Base-by-base conservation (phyloP, 345 rosid genomes). In the Murraya koenigii region DNA sequence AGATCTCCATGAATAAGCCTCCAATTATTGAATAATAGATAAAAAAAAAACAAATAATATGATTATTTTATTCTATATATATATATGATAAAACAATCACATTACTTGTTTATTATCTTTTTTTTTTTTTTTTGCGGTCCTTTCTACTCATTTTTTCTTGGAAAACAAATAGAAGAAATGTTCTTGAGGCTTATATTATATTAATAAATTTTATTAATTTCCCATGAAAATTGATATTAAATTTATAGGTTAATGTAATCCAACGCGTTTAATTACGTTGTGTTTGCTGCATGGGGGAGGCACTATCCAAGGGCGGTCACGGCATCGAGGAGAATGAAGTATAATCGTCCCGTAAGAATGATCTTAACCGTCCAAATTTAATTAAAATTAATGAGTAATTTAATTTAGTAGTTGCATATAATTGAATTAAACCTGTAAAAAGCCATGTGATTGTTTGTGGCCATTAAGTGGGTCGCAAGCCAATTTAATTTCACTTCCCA, bases 301-400 rank as follows among this genome's bases (percentile, higher is more conserved):
- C 56, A 61, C n/a, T 39, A 55, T 74, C 41, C 5, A 39, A 70
- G 83, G 77, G 13, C 75, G 84, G 77, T 74, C 69, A 23, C n/a
- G 54, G 72, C 47, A 11, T 58, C 17, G 59, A 49, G 39, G 38
- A 41, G 69, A 61, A 26, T 25, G 49, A 44, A 3, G 49, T 0
- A 52, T 6, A 36, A 60, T 19, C 55, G 14, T n/a, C 19, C 72
- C 49, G n/a, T 63, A 74, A 61, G 44, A 72, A 65, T 49, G 35
- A 82, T 76, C 84, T 41, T 20, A 74, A 68, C 84, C 84, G 77
- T 79, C 87, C 83, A 84, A 47, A 66, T 49, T 83, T 69, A 52
- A 52, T 17, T 52, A 4, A 52, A 52, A 52, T 5, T 52, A 52
- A 52, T 52, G 20, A 52, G 49, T 63, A 77, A 10, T 22, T 36